Percentiles rank a stretch among this genome's conserved stretches.
phyloP scores from a whole-genome alignment of 371 early-diverging fungal species.

The Saksenaea vasiformis region DNA sequence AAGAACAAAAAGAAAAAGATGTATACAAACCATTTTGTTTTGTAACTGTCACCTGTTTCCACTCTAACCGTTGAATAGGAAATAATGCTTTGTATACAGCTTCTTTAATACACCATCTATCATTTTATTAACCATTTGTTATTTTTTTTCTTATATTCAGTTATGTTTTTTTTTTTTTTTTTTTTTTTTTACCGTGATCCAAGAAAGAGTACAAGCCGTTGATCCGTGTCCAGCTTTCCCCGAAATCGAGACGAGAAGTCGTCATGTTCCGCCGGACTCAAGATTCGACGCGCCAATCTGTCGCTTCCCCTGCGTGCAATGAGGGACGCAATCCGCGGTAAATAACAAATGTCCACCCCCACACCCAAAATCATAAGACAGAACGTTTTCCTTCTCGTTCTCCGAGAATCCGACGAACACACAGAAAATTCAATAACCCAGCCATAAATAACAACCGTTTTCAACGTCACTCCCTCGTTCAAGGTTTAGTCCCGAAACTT shows the following conservation, averaged over 20 bases:
- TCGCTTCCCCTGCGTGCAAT: conserved; percentile 32
- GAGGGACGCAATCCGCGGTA: conserved; percentile 43
- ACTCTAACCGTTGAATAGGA: conserved; percentile 57
- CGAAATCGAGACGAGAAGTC: conserved; percentile 28
- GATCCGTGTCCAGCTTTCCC: conserved; percentile 3
- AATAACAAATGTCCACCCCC: conserved; percentile 60
- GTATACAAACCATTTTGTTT: conserved; percentile 38
- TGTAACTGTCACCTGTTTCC: conserved; percentile 64
- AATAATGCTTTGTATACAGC: conserved; percentile 69
- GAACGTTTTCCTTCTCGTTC: not conserved
- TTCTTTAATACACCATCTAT: conserved; percentile 71
- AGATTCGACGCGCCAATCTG: conserved; percentile 44
- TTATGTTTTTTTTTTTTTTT: not conserved
- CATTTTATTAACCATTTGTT: not conserved
- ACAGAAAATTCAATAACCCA: not conserved
- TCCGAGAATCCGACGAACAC: not conserved
- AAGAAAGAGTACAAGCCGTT: conserved; percentile 26
- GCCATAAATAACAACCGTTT: not conserved
- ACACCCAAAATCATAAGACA: conserved; percentile 58
- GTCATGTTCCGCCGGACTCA: conserved; percentile 35
- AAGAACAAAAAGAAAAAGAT: not conserved
- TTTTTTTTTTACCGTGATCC: conserved; percentile 34
- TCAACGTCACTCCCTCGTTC: not conserved
- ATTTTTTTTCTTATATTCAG: not conserved
- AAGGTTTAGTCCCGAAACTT: too few relatives aligned